Evolutionary conservation across 495 filamentous ascomycete species (phyloP).

Genomic region (Xylaria grammica): DNA sequence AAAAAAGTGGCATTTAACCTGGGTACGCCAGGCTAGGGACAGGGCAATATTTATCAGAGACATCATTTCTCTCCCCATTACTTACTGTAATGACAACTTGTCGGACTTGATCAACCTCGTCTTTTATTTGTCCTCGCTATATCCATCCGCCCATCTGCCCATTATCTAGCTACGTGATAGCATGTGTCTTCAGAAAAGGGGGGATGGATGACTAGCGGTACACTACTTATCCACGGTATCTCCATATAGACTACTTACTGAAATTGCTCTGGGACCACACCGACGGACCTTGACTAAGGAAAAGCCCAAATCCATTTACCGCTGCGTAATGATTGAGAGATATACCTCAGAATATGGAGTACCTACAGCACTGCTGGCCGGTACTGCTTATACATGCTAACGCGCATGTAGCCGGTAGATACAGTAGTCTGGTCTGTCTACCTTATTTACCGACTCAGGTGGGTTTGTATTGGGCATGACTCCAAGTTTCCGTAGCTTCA

Average conservation of each 20-base stretch:
- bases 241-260: not conserved
- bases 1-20: no score
- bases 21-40: no score
- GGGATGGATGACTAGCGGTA: not conserved
- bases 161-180: not conserved
- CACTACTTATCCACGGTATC: not conserved
- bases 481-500: not conserved
- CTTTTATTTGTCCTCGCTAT: not conserved
- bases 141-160: not conserved
- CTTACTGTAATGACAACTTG: no score
- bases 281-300: constrained; percentile 1
- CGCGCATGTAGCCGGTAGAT: not conserved
- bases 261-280: constrained; percentile 19
- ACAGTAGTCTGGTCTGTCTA: not conserved
- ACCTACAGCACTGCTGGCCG: not conserved
- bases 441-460: not conserved
- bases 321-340: not conserved
- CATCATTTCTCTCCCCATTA: no score
- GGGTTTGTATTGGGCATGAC: not conserved
- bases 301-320: not conserved
- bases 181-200: not conserved
- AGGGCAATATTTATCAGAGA: no score
- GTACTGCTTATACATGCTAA: not conserved
- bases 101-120: not conserved
- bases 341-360: not conserved